Evolutionary conservation across 768 basidiomycete species (phyloP).

Genomic region (Pulveroboletus sp.): DNA sequence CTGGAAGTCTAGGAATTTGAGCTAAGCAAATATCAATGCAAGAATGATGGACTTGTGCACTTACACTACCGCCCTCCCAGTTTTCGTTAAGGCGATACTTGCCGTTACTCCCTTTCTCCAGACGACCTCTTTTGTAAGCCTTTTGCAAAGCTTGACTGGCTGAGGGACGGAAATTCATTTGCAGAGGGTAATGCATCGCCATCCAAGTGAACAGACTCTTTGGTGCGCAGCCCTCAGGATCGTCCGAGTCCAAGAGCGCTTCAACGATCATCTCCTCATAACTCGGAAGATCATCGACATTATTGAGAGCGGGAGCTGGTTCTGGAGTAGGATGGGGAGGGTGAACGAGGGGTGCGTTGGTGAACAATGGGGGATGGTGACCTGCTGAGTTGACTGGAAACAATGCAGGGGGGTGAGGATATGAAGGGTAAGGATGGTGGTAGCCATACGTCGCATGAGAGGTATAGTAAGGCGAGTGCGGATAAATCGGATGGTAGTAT

Average conservation of each 20-base stretch:
- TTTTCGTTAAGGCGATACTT: slow-evolving; percentile 70
- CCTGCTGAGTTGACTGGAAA: slow-evolving; percentile 28
- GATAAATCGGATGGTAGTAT: slow-evolving; percentile 56
- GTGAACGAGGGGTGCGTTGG: slow-evolving; percentile 33
- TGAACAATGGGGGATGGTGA: slow-evolving; percentile 31
- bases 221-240: slow-evolving; percentile 76
- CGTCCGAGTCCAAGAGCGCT: slow-evolving; percentile 60
- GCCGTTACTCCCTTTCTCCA: slow-evolving; percentile 68
- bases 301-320: slow-evolving; percentile 18
- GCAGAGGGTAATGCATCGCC: slow-evolving; percentile 74
- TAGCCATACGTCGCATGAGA: slow-evolving; percentile 36
- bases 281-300: slow-evolving; percentile 62
- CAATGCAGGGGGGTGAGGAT: slow-evolving; percentile 29
- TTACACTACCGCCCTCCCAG: slow-evolving; percentile 80
- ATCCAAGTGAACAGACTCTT: slow-evolving; percentile 83
- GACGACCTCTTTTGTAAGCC: slow-evolving; percentile 74
- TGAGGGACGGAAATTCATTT: slow-evolving; percentile 85
- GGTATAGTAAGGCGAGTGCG: slow-evolving; percentile 64
- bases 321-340: slow-evolving; percentile 31
- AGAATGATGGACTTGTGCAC: slow-evolving; percentile 24
- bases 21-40: slow-evolving; percentile 4
- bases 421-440: slow-evolving; percentile 34
- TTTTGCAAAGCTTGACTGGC: slow-evolving; percentile 88
- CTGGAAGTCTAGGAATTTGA: slow-evolving; percentile 53
- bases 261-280: slow-evolving; percentile 93